These are phyloP conservation scores for Quercus tomentella DNA, from an alignment of 331 rosid genomes.

Conservation along the genomic window DNA sequence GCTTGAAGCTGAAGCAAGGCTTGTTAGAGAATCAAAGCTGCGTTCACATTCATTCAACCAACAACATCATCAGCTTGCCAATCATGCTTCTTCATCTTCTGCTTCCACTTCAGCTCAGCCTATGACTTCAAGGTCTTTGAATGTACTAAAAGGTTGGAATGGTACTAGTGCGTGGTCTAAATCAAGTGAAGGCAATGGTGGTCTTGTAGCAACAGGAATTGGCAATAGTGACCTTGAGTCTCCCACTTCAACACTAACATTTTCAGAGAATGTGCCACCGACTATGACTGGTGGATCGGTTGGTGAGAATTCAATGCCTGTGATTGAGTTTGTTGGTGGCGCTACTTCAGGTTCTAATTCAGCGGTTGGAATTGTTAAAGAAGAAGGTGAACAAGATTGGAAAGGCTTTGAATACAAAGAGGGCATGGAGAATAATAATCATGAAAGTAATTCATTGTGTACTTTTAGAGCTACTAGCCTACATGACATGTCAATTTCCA, in stretches of 20 bases:
- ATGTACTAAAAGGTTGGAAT: slow-evolving; percentile 31
- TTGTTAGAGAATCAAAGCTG: slow-evolving; percentile 84
- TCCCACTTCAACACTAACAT: slow-evolving; percentile 81
- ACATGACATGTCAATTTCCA: slow-evolving; percentile 53
- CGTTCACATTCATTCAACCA: slow-evolving; percentile 44
- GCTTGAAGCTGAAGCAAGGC: slow-evolving; percentile 96
- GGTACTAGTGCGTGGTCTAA: slow-evolving; percentile 39
- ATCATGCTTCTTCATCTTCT: slow-evolving; percentile 35
- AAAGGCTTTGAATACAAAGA: slow-evolving; percentile 61
- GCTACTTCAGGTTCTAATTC: slow-evolving; percentile 48
- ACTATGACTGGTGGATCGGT: slow-evolving; percentile 23
- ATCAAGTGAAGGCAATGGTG: slow-evolving; percentile 19
- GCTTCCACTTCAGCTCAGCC: slow-evolving; percentile 28
- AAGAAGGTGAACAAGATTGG: slow-evolving; percentile 66
- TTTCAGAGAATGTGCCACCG: slow-evolving; percentile 51
- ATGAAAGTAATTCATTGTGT: slow-evolving; percentile 27
- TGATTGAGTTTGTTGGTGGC: slow-evolving; percentile 91
- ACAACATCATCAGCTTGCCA: slow-evolving; percentile 27
- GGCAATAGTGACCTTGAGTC: slow-evolving; percentile 55
- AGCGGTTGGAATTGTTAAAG: slow-evolving; percentile 41
- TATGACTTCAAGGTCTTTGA: slow-evolving; percentile 20
- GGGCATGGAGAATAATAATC: slow-evolving; percentile 19
- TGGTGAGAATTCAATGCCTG: slow-evolving; percentile 33
- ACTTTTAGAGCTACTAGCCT: slow-evolving; percentile 38
- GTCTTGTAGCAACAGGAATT: background rate